Base-by-base conservation (phyloP, 2,329 filamentous ascomycete genomes). In the Botryotinia calthae region DNA sequence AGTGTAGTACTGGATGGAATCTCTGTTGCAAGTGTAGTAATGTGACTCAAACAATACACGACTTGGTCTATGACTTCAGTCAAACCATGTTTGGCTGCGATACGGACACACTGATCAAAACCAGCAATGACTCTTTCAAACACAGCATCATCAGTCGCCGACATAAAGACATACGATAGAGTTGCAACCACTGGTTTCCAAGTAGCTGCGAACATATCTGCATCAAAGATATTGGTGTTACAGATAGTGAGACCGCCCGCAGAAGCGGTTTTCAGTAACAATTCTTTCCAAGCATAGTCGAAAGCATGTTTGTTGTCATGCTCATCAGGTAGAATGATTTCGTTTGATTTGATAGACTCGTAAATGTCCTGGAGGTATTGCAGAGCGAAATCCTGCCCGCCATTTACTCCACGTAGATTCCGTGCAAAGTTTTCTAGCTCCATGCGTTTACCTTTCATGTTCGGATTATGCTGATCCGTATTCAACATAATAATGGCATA, bases 401-500 rank as follows among this genome's bases (percentile, higher is more conserved):
- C 90, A 79, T 99, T 99, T 48, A 96, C 92, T 18, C 95, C 95
- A 58, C 95, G 89, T n/a, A 99, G 83, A 80, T 99, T 98, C 75
- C 89, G 91, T 0, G 93, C 87, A 81, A 99, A 99, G 78, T 95
- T 92, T 71, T 89, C 87, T 59, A 91, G 86, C 1, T 90, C 90
- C 96, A 99, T 99, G 58, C 95, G 93, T 79, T 92, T 93, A 2
- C 87, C 82, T 77, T 89, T 94, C 75, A 98, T 82, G 77, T 98
- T 98, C 0, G 94, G 95, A 79, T 97, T 99, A 82, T 98, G 96
- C 79, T 97, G 92, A 80, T 99, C 96, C 1, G 95, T 98, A 80
- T 99, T 99, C 72, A 99, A 85, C 89, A 99, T 94, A 81, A 99
- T 97, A 79, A 98, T 97, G 54, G 95, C 96, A 81, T 99, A 99